phyloP scores from a whole-genome alignment of 495 filamentous ascomycete genomes.

The Wilcoxina mikolae region DNA sequence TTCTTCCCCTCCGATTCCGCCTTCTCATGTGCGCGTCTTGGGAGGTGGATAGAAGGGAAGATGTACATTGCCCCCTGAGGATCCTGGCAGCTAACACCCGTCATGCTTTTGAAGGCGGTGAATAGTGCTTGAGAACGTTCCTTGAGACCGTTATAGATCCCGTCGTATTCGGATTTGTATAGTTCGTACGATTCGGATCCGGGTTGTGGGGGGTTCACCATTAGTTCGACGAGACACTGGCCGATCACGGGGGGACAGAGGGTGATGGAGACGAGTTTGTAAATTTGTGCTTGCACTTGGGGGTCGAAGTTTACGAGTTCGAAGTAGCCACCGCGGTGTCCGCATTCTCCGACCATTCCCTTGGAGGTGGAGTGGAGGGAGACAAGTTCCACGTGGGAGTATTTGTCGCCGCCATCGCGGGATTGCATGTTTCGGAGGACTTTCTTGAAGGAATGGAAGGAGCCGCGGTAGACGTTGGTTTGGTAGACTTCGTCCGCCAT shows the following conservation, averaged over 20 bases:
- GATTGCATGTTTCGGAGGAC: constrained; percentile 71
- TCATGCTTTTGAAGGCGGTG: constrained; percentile 82
- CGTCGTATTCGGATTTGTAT: constrained; percentile 70
- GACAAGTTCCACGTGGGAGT: constrained; percentile 72
- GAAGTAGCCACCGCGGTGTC: constrained; percentile 93
- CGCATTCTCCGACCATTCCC: constrained; percentile 97
- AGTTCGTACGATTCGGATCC: constrained; percentile 69
- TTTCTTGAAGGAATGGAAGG: constrained; percentile 91
- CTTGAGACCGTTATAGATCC: constrained; percentile 49
- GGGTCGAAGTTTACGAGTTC: constrained; percentile 81
- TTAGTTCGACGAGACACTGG: constrained; percentile 88
- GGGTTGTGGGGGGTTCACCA: constrained; percentile 81
- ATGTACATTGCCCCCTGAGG: constrained; percentile 96
- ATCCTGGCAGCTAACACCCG: constrained; percentile 76
- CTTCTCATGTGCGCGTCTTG: constrained; percentile 55
- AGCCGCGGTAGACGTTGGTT: constrained; percentile 88
- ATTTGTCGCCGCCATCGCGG: constrained; percentile 50
- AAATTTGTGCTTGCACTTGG: constrained; percentile 79
- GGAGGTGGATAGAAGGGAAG: constrained; percentile 79
- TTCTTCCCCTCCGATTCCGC: constrained; percentile 57
- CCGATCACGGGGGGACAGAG: constrained; percentile 90
- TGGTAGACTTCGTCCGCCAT: constrained; percentile 98
- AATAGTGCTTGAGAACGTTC: constrained; percentile 71
- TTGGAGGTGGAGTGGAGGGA: constrained; percentile 79
- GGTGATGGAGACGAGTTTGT: constrained; percentile 93